These are phyloP conservation scores for Speleostelium caveatum DNA, from an alignment of 78 protist species.

Conservation along the genomic window DNA sequence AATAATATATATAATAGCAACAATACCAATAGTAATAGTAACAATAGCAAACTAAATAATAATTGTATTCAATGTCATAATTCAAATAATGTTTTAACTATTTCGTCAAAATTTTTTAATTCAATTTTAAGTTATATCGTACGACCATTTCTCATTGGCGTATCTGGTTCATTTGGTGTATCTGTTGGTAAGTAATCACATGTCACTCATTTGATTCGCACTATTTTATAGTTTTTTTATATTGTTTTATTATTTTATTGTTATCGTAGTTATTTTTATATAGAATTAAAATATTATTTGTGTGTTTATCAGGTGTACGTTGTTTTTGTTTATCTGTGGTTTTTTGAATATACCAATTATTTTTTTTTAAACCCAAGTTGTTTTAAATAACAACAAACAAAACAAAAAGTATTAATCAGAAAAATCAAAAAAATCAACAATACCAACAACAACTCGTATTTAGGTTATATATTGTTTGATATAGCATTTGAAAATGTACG, in stretches of 20 bases:
- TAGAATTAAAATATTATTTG: too few relatives aligned
- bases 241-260: neutral
- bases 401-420: neutral
- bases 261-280: neutral
- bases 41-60: neutral
- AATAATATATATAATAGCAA: neutral
- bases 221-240: neutral
- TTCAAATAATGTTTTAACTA: neutral
- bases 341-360: too few relatives aligned
- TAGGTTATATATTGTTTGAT: too few relatives aligned
- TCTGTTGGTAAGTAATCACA: constrained; percentile 47
- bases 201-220: neutral
- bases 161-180: constrained; percentile 68
- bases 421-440: neutral
- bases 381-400: too few relatives aligned
- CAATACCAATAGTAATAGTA: neutral
- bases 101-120: constrained; percentile 4
- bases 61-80: neutral
- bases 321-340: too few relatives aligned
- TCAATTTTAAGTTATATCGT: constrained; percentile 36
- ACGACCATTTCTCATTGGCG: constrained; percentile 62
- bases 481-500: too few relatives aligned
- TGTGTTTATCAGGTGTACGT: neutral
- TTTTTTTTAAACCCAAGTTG: too few relatives aligned
- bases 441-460: neutral